Evolutionary conservation across 305 asterid genomes (phyloP), one percentile per base, ranked within the genome.

Genomic region (Fraxinus floribunda): DNA sequence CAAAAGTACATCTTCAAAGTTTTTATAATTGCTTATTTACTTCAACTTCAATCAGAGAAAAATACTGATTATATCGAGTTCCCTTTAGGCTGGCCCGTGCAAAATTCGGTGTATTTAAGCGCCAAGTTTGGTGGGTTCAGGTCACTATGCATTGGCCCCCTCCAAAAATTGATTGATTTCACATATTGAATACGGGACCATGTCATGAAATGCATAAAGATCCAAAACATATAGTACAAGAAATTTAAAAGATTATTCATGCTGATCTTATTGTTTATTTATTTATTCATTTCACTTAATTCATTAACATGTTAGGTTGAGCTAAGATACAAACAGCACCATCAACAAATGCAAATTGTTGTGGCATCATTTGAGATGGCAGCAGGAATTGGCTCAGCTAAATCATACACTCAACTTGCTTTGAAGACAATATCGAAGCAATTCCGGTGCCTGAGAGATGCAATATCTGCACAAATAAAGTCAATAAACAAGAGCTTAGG

Each of bases 341-440:
- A 89, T 64, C 89, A 90, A 24, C 92, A 93, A 78, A 93, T 91
- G 94, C 94, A 91, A 68, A 84, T 88, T 24, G 85, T 90, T 0
- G 89, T 90, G 7, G 82, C 89, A 16, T 83, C 93, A 35, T 91
- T 93, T 62, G 93, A 93, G 87, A 88, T 89, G 82, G 89, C 88
- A 38, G 91, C 95, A 10, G 95, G 97, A 44, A 70, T 68, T 2
- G 93, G 97, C 1, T 89, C 97, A 3, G 93, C 93, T 4, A 84
- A 76, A 81, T 86, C 93, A 13, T 93, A 91, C 87, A 93, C 97
- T 15, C 91, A 86, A 4, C 87, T 91, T 8, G 94, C 95, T 39
- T 78, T 89, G 16, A 89, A 90, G 32, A 90, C 94, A 16, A 91
- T 93, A 35, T 85, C 92, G 36, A 91, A 90, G 87, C 94, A 91